Evolutionary conservation across 805 yeast species (phyloP).

Genomic region (Starmerella potacharoeniae): DNA sequence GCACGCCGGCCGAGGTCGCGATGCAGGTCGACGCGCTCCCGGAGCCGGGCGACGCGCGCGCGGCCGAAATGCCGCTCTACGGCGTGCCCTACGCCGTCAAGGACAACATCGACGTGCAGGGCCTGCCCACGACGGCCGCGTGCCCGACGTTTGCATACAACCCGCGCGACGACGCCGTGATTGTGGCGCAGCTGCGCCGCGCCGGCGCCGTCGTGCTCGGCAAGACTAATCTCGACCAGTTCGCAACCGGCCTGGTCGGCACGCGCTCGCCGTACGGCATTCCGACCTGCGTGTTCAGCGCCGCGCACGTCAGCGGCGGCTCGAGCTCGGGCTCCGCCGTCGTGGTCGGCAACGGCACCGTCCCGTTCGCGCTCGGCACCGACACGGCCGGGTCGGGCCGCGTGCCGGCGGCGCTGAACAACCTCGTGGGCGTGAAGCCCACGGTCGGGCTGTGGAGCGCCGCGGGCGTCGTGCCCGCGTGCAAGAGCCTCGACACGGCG

Average conservation of each 20-base stretch:
- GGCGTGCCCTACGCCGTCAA: slow-evolving; percentile 95
- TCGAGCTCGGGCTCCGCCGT: slow-evolving; percentile 94
- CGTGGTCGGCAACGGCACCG: slow-evolving; percentile 79
- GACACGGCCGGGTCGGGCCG: slow-evolving; percentile 98
- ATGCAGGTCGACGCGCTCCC: slow-evolving; percentile 67
- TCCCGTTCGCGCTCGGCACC: slow-evolving; percentile 82
- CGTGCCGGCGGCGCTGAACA: slow-evolving; percentile 92
- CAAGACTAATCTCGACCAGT: slow-evolving; percentile 91
- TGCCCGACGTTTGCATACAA: slow-evolving; percentile 72
- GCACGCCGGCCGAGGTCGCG: slow-evolving; percentile 45
- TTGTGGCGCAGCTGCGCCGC: slow-evolving; percentile 60
- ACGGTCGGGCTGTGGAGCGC: slow-evolving; percentile 80
- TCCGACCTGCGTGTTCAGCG: slow-evolving; percentile 67
- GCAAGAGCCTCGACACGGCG: slow-evolving; percentile 87
- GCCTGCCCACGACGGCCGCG: slow-evolving; percentile 83
- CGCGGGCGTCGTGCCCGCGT: slow-evolving; percentile 92
- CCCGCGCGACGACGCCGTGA: slow-evolving; percentile 63
- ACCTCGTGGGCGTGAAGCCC: slow-evolving; percentile 85
- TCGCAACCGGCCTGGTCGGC: slow-evolving; percentile 96
- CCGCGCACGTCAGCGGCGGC: slow-evolving; percentile 82
- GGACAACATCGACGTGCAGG: slow-evolving; percentile 84
- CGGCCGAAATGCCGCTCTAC: slow-evolving; percentile 43
- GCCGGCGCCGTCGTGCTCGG: slow-evolving; percentile 91
- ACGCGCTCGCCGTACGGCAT: slow-evolving; percentile 90
- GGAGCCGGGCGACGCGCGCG: slow-evolving; percentile 3